Percentiles rank a stretch among this genome's conserved stretches.
These are phyloP conservation scores for Aspergillus tanneri DNA, from an alignment of 2,329 filamentous ascomycete genomes.

Conservation along the genomic window DNA sequence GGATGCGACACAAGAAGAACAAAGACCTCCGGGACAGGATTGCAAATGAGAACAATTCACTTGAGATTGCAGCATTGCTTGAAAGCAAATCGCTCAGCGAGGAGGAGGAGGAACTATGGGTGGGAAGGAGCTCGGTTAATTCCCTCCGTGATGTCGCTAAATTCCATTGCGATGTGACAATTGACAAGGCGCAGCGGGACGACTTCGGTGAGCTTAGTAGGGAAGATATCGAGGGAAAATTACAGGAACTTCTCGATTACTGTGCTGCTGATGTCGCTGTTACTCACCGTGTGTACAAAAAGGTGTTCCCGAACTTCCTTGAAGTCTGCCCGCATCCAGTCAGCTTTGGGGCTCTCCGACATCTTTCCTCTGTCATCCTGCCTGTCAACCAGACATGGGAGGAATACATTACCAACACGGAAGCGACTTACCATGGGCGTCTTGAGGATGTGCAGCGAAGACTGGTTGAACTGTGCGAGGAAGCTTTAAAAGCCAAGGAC, in stretches of 20 bases:
- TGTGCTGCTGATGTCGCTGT: constrained; percentile 92
- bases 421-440: constrained; percentile 76
- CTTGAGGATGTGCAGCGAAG: constrained; percentile 76
- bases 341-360: constrained; percentile 89
- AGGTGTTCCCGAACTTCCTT: constrained; percentile 87
- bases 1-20: constrained; percentile 95
- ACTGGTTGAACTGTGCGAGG: constrained; percentile 69
- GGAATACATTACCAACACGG: constrained; percentile 76
- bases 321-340: constrained; percentile 92
- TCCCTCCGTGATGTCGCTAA: constrained; percentile 93
- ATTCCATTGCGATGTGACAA: constrained; percentile 87
- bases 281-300: constrained; percentile 90
- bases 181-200: constrained; percentile 85
- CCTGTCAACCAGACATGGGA: constrained; percentile 89
- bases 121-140: constrained; percentile 90
- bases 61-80: constrained; percentile 69
- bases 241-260: constrained; percentile 86
- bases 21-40: constrained; percentile 79
- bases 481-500: constrained; percentile 72
- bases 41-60: constrained; percentile 66
- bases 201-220: constrained; percentile 82
- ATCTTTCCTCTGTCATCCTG: constrained; percentile 89
- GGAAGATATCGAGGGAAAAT: constrained; percentile 64
- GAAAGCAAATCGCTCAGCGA: constrained; percentile 66
- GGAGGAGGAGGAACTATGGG: constrained; percentile 94